These are phyloP conservation scores for Phaeosphaeria sp. DNA, from an alignment of 2,329 filamentous ascomycete genomes.

Conservation along the genomic window DNA sequence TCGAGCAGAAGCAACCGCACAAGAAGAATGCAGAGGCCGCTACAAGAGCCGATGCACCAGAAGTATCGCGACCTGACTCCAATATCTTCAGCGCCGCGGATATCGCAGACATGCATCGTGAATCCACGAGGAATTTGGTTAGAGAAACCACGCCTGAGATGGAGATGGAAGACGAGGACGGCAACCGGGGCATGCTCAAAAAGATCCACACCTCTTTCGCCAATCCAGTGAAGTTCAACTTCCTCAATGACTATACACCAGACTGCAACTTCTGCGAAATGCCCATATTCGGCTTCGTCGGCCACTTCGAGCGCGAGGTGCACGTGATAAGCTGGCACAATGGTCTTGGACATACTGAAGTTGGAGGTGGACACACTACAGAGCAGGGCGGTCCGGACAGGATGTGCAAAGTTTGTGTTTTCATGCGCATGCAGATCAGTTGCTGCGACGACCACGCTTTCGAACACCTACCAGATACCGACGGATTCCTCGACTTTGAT, in stretches of 20 bases:
- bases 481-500: conserved; percentile 9
- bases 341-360: conserved; percentile 48
- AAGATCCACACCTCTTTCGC: conserved; percentile 50
- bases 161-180: conserved; percentile 34
- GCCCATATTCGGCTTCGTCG: conserved; percentile 50
- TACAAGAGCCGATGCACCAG: conserved; percentile 6
- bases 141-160: conserved; percentile 31
- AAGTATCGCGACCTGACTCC: conserved; percentile 3
- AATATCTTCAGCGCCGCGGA: conserved; percentile 23
- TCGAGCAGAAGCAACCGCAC: not conserved
- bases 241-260: conserved; percentile 30
- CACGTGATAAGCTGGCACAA: conserved; percentile 45
- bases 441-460: conserved; percentile 27
- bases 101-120: conserved; percentile 15
- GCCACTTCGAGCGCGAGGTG: conserved; percentile 44
- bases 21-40: conserved; percentile 7
- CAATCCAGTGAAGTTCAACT: conserved; percentile 50
- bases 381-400: conserved; percentile 21
- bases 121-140: conserved; percentile 5
- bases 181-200: conserved; percentile 31
- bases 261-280: conserved; percentile 53
- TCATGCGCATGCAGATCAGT: conserved; percentile 29
- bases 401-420: conserved; percentile 36
- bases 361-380: conserved; percentile 47
- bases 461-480: not conserved